Evolutionary conservation across 352 stramenopile species (phyloP), one percentile per base, ranked within the genome.

Genomic region (Globisporangium acanthophoron): DNA sequence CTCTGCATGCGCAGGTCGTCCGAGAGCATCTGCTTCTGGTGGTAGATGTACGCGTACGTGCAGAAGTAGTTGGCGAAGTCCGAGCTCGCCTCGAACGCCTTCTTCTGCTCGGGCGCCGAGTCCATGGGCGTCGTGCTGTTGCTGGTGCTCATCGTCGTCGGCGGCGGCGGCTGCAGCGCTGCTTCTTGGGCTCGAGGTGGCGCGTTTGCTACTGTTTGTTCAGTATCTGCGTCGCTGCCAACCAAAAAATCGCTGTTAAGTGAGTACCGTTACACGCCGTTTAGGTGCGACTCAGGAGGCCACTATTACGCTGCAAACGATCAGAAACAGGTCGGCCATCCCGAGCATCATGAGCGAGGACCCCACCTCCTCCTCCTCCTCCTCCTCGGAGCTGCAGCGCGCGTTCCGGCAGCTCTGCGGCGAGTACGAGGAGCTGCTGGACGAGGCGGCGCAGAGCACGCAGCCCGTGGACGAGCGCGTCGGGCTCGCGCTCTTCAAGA

Each of bases 1-100:
- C 96, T 97, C 50, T 98, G 94, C 94, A 99, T 99, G 65, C 98
- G 95, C 71, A 98, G 89, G 71, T 98, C 89, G 79, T 99, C 98
- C 55, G 95, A 96, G 21, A 99, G 88, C 98, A 99, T 99, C 76
- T 99, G 97, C 79, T 99, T 93, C 67, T 96, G 86, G 73, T 96
- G 86, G 71, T 94, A 95, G 69, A 95, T 92, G 71, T 81, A 95
- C 44, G 80, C 86, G 69, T 95, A 95, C 45, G 86, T 95, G 79
- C 83, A 94, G 61, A 95, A 95, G 74, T 94, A 95, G 69, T 94
- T 94, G 69, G 86, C 84, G 57, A 94, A 95, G 79, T 95, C 84
- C 47, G 84, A 94, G 57, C 78, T 91, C 20, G 69, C 65, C 64
- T 95, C 84, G 78, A 78, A 94, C 44, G 70, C 64, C 70, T 91